Evolutionary conservation across 2,329 filamentous ascomycete species (phyloP).

Genomic region (Botrytis squamosa): DNA sequence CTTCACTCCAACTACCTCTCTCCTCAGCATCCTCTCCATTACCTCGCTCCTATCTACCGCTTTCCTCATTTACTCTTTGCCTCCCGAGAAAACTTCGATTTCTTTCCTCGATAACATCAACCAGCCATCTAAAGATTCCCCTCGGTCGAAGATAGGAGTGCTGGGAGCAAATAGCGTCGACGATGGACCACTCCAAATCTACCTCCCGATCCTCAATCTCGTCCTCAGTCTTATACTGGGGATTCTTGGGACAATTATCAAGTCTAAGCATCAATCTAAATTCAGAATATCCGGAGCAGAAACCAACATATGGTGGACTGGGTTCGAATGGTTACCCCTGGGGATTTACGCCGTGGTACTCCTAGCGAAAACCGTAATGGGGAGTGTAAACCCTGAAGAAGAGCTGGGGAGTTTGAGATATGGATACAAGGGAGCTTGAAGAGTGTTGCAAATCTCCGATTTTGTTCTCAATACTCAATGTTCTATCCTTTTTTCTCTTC

Average conservation of each 20-base stretch:
- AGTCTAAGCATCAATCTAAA: constrained; percentile 3
- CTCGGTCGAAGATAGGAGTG: not conserved
- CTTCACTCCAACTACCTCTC: constrained; percentile 39
- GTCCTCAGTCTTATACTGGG: constrained; percentile 54
- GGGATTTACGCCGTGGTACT: constrained; percentile 61
- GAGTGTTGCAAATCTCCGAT: not conserved
- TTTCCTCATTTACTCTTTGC: constrained; percentile 58
- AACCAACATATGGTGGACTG: constrained; percentile 39
- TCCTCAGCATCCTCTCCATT: constrained; percentile 55
- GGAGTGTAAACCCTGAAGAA: constrained; percentile 61
- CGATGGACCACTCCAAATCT: constrained; percentile 52
- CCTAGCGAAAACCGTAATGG: constrained; percentile 63
- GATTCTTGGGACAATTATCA: constrained; percentile 42
- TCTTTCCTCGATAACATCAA: constrained; percentile 45
- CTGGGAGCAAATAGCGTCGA: constrained; percentile 5
- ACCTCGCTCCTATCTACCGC: constrained; percentile 61
- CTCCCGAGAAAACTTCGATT: constrained; percentile 56
- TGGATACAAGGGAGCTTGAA: constrained; percentile 64
- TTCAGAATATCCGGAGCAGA: constrained; percentile 28
- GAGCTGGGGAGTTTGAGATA: constrained; percentile 64
- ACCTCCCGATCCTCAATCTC: constrained; percentile 60
- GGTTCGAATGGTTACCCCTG: constrained; percentile 52
- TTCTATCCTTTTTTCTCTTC: not conserved
- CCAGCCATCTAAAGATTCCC: not conserved
- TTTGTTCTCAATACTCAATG: not conserved